phyloP scores from a whole-genome alignment of 225 moss, liverwort and hornwort species.

The Straminergon stramineum region DNA sequence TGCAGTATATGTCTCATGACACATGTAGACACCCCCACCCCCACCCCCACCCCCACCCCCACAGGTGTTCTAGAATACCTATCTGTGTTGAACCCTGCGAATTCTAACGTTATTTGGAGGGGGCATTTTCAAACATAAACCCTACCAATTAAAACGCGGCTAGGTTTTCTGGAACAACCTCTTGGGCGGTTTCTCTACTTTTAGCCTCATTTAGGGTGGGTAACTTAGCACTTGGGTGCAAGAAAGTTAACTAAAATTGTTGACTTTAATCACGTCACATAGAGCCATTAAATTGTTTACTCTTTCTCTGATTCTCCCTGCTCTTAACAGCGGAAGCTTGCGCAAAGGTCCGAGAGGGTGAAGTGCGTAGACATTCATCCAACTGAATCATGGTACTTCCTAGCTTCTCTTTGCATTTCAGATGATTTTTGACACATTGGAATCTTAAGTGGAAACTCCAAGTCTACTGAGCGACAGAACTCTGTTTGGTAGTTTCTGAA shows the following conservation, averaged over 20 bases:
- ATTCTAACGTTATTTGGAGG: not conserved
- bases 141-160: not conserved
- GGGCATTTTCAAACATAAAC: not conserved
- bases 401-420: not conserved
- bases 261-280: not conserved
- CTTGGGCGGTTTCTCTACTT: not conserved
- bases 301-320: not conserved
- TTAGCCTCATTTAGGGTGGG: not conserved
- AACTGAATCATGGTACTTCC: constrained; percentile 82
- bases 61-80: not conserved
- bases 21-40: not conserved
- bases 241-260: not conserved
- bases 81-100: not conserved
- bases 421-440: not conserved
- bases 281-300: not conserved
- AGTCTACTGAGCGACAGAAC: not conserved
- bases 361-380: constrained; percentile 97
- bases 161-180: not conserved
- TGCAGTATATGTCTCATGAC: not conserved
- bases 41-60: no score
- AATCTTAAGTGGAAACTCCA: not conserved
- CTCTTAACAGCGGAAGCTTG: constrained; percentile 77
- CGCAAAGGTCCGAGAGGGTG: constrained; percentile 91
- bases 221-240: not conserved
- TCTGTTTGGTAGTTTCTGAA: not conserved